Base-by-base conservation (phyloP, 2,329 filamentous ascomycete genomes). In the Aspergillus flavus region DNA sequence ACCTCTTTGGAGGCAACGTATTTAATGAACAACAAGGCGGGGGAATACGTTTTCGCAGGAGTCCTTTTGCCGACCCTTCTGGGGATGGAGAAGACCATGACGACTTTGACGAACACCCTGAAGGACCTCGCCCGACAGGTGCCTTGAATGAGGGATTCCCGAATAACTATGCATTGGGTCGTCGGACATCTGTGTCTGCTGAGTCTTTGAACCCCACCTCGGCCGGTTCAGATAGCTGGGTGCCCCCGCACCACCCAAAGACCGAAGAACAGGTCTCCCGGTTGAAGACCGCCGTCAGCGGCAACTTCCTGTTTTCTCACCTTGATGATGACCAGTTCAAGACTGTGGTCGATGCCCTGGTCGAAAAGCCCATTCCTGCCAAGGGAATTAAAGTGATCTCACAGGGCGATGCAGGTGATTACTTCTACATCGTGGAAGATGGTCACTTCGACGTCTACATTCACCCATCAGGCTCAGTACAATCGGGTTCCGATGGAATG, bases 381-480 rank as follows among this genome's bases (percentile, higher is more conserved):
- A 96, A 95, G 81, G 94, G 89, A 68, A 89, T 89, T 76, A 85
- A 97, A 85, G 93, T 99, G 63, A 98, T 99, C 69, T 91, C 89
- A 57, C 95, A 99, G 82, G 95, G 95, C 61, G 95, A 98, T 73
- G 90, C 94, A 0, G 95, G 95, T 50, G 95, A 99, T 79, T 98
- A 91, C 82, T 99, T 99, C 81, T 99, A 99, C 78, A 89, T 99
- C 30, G 93, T 98, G 21, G 95, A 99, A 78, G 91, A 90, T 68
- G 95, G 95, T 46, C 85, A 85, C 26, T 98, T 98, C 73, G 93
- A 97, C 72, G 90, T 98, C 62, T 92, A 95, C 74, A 94, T 98
- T 79, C 94, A 97, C 77, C 78, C 85, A 14, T 85, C 85, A 11
- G 94, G 95, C 64, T 83, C 87, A 46, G 84, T 96, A 59, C 91